These are phyloP conservation scores for Lippia alba DNA, from an alignment of 305 asterid species.

Conservation along the genomic window DNA sequence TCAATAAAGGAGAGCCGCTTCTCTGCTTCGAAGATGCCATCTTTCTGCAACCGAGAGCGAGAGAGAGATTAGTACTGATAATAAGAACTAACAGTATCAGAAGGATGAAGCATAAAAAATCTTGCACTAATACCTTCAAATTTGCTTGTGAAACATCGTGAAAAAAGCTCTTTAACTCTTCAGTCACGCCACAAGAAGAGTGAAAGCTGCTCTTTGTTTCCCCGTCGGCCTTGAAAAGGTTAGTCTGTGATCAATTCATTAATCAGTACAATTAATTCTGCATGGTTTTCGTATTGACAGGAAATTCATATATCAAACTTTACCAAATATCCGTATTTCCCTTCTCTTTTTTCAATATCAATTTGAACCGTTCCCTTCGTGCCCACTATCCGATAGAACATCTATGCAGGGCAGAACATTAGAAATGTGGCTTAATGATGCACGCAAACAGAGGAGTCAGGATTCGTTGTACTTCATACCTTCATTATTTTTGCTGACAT, in stretches of 20 bases:
- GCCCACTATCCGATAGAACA: slow-evolving; percentile 60
- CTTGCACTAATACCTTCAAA: slow-evolving; percentile 55
- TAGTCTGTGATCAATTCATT: slow-evolving; percentile 42
- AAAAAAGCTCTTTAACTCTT: slow-evolving; percentile 61
- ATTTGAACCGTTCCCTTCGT: slow-evolving; percentile 63
- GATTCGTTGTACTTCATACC: slow-evolving; percentile 37
- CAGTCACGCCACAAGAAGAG: slow-evolving; percentile 60
- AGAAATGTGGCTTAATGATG: neutral
- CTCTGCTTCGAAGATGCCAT: slow-evolving; percentile 41
- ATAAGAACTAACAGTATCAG: no score
- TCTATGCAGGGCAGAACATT: slow-evolving; percentile 28
- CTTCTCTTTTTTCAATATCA: slow-evolving; percentile 52
- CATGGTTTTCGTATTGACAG: neutral
- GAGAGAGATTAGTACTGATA: neutral
- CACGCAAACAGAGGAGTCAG: neutral
- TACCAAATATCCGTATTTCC: slow-evolving; percentile 57
- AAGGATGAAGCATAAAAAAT: neutral
- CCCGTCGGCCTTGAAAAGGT: slow-evolving; percentile 52
- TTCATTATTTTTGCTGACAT: slow-evolving; percentile 58
- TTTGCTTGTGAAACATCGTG: slow-evolving; percentile 51
- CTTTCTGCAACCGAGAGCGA: slow-evolving; percentile 46
- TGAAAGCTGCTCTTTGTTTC: slow-evolving; percentile 48
- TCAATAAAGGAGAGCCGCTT: slow-evolving; percentile 58
- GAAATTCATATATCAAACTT: slow-evolving; percentile 2
- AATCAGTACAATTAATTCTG: neutral